These are phyloP conservation scores for Yarrowia sp. DNA, from an alignment of 805 yeast genomes.

Conservation along the genomic window DNA sequence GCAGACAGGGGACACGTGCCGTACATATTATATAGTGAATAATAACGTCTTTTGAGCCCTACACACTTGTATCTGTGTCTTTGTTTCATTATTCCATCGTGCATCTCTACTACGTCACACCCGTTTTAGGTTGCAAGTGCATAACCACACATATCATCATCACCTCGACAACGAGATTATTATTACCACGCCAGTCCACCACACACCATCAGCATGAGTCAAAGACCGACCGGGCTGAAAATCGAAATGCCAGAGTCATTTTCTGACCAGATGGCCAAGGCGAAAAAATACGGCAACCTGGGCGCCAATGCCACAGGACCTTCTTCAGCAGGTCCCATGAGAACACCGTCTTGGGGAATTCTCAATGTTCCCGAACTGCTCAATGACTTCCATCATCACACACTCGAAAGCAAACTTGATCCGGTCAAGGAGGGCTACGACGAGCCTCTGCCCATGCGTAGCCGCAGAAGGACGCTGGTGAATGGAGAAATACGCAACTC, in stretches of 20 bases:
- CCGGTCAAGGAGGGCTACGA: constrained; percentile 18
- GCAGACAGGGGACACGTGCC: no score
- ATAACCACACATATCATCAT: constrained; percentile 5
- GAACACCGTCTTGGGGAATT: constrained; percentile 25
- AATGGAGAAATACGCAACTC: constrained; percentile 2
- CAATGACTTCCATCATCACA: constrained; percentile 24
- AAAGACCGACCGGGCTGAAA: constrained; percentile 11
- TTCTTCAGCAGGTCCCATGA: constrained; percentile 1
- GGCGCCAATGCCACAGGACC: constrained; percentile 9
- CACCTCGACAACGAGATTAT: neutral
- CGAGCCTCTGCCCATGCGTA: constrained; percentile 9
- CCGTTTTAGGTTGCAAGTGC: neutral
- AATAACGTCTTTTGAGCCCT: no score
- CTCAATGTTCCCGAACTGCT: constrained; percentile 22
- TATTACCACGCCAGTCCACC: neutral
- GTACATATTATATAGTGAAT: no score
- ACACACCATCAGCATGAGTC: neutral
- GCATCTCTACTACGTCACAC: neutral
- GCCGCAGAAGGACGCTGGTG: constrained; percentile 8
- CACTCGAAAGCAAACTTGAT: constrained; percentile 15
- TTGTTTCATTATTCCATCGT: neutral
- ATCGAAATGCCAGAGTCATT: constrained; percentile 22
- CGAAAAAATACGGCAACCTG: constrained; percentile 5
- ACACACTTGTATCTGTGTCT: no score
- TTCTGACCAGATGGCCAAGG: constrained; percentile 22